Evolutionary conservation across 2,329 filamentous ascomycete genomes (phyloP).

Genomic region (Monilinia vaccinii-corymbosi): DNA sequence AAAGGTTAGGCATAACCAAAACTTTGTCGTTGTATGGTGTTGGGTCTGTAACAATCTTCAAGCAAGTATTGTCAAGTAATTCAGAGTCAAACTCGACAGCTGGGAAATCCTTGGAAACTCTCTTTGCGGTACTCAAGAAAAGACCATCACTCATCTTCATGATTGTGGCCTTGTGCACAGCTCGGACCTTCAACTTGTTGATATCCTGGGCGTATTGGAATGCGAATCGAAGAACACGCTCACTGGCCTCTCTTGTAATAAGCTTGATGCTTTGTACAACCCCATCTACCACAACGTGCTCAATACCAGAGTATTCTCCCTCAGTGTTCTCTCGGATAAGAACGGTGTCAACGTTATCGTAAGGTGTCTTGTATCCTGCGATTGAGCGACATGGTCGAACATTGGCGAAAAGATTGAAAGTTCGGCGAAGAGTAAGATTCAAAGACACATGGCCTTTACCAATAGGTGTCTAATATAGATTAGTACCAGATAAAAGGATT

Average conservation of each 20-base stretch:
- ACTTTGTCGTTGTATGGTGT: conserved; percentile 98
- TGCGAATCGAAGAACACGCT: conserved; percentile 92
- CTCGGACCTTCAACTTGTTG: conserved; percentile 92
- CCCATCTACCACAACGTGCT: conserved; percentile 95
- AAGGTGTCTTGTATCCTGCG: conserved; percentile 95
- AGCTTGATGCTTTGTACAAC: conserved; percentile 99
- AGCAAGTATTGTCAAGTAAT: conserved; percentile 97
- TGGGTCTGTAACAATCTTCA: conserved; percentile 97
- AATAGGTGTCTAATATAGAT: conserved; percentile 62
- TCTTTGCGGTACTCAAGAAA: conserved; percentile 79
- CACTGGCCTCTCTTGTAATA: conserved; percentile 88
- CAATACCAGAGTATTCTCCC: conserved; percentile 98
- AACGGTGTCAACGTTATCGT: conserved; percentile 93
- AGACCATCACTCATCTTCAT: conserved; percentile 99
- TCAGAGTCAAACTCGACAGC: conserved; percentile 94
- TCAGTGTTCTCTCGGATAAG: conserved; percentile 99
- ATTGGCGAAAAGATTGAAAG: conserved; percentile 99
- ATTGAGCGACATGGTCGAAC: conserved; percentile 96
- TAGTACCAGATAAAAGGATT: conserved; percentile 10
- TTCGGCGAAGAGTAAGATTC: conserved; percentile 95
- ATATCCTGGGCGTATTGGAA: conserved; percentile 96
- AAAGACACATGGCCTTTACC: conserved; percentile 99
- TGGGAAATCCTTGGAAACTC: conserved; percentile 92
- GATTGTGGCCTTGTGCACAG: conserved; percentile 99
- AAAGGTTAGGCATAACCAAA: conserved; percentile 95